Evolutionary conservation across 441 rosid species (phyloP), one percentile per base, ranked within the genome.

Genomic region (Euphorbia celastroides): DNA sequence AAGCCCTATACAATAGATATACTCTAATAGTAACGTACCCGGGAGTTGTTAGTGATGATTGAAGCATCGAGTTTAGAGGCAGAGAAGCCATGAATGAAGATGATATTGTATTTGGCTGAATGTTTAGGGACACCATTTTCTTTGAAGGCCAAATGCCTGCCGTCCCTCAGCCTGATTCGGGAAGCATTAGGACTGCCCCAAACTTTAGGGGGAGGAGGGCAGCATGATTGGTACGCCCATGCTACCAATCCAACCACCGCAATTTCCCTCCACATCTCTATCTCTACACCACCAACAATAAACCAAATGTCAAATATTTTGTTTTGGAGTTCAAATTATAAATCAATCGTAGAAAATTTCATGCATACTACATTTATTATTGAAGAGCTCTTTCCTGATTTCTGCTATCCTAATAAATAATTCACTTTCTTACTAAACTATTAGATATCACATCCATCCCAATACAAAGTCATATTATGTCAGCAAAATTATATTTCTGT

Each of bases 101-200:
- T 69, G 63, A 89, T 63, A 70, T 83, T 87, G 71, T 74, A 72
- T 27, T 70, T 82, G 74, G 96, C 94, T 58, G 54, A 23, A 7
- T 82, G 81, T 74, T 32, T 80, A 0, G 87, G 52, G 27, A 79
- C 57, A 28, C 97, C 96, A 20, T 66, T 77, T 73, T 87, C 92
- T 54, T 69, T 68, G 77, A 83, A 91, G 48, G 96, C 88, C 55
- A 91, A 67, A 72, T 89, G 80, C 71, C 96, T 88, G n/a, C 92
- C 96, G 60, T 91, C 96, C 74, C 89, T 78, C 11, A 91, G 74
- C 76, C 86, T 84, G 51, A 89, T 71, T 71, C 96, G 87, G 7
- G 83, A 79, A 9, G 81, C 88, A 0, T 65, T 82, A 3, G 78
- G 77, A 34, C 82, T 71, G 59, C 92, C 91, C 60, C 80, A 74